These are phyloP conservation scores for Diatrype stigma DNA, from an alignment of 2,329 filamentous ascomycete genomes.

Conservation along the genomic window DNA sequence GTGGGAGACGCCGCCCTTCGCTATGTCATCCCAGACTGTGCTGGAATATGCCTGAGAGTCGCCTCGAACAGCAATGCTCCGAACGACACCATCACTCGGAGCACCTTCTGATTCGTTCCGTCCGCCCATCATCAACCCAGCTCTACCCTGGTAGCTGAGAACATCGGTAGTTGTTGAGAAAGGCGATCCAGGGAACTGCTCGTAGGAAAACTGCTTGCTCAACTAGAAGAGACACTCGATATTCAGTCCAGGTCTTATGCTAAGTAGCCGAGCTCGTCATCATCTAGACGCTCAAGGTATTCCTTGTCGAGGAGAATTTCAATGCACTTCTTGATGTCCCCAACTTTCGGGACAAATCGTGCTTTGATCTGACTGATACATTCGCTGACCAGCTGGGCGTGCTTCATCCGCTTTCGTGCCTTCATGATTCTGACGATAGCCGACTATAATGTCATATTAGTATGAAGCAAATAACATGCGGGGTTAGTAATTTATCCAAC, in stretches of 20 bases:
- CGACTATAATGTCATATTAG: conserved; percentile 54
- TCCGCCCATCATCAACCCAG: neutral
- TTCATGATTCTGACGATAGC: conserved; percentile 99
- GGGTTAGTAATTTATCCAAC: conserved; percentile 31
- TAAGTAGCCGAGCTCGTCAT: conserved; percentile 90
- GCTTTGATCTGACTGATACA: conserved; percentile 93
- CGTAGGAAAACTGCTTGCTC: too few species aligned
- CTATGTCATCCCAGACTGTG: neutral
- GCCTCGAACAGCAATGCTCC: neutral
- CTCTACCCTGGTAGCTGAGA: neutral
- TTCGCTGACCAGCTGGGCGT: conserved; percentile 88
- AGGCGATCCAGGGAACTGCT: neutral
- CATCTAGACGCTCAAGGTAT: conserved; percentile 92
- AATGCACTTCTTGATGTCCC: conserved; percentile 99
- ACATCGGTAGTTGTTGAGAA: neutral
- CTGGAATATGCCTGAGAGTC: neutral
- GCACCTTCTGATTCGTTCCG: neutral
- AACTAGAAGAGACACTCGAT: neutral
- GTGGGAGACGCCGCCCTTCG: neutral
- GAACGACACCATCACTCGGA: neutral
- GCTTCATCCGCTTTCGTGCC: conserved; percentile 98
- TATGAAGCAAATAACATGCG: neutral
- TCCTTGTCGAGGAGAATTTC: conserved; percentile 98
- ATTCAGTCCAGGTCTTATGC: conserved; percentile 51
- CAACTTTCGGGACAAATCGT: conserved; percentile 87